phyloP scores from a whole-genome alignment of 441 rosid species.

The Populus tomentosa region DNA sequence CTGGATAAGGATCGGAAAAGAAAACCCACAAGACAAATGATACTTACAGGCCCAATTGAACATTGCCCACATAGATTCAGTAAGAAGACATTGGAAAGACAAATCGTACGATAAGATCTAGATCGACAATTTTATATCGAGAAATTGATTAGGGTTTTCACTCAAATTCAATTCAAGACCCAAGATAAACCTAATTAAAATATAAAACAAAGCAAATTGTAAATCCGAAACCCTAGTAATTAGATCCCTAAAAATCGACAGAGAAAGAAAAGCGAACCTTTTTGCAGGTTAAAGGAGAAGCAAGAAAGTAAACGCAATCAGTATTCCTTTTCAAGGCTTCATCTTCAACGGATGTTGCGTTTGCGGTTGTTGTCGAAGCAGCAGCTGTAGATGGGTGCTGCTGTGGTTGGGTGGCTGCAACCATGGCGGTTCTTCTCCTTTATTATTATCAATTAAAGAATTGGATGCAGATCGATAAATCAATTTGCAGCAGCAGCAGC shows the following conservation, averaged over 20 bases:
- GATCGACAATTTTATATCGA: neutral
- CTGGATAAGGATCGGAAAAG: no score
- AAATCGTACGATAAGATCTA: neutral
- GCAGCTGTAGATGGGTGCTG: slow-evolving; percentile 25
- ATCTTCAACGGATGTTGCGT: slow-evolving; percentile 51
- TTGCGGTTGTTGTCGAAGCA: neutral
- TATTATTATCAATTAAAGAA: neutral
- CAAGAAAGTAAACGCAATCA: slow-evolving; percentile 96
- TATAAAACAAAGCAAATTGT: neutral
- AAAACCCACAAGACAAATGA: no score
- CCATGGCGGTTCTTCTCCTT: slow-evolving; percentile 40
- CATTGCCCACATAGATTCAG: neutral
- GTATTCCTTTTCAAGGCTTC: slow-evolving; percentile 89
- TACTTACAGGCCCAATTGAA: neutral
- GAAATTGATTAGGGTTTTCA: neutral
- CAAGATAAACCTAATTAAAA: slow-evolving; percentile 13
- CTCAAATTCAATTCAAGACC: neutral
- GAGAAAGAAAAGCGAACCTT: neutral
- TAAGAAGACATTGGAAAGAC: neutral
- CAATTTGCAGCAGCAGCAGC: neutral
- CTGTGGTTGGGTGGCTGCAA: slow-evolving; percentile 36
- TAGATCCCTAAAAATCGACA: neutral
- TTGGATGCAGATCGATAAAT: no score
- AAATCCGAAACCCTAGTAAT: slow-evolving; percentile 34
- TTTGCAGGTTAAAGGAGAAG: slow-evolving; percentile 56